phyloP scores from a whole-genome alignment of 768 basidiomycete genomes.

The Suillus variegatus region DNA sequence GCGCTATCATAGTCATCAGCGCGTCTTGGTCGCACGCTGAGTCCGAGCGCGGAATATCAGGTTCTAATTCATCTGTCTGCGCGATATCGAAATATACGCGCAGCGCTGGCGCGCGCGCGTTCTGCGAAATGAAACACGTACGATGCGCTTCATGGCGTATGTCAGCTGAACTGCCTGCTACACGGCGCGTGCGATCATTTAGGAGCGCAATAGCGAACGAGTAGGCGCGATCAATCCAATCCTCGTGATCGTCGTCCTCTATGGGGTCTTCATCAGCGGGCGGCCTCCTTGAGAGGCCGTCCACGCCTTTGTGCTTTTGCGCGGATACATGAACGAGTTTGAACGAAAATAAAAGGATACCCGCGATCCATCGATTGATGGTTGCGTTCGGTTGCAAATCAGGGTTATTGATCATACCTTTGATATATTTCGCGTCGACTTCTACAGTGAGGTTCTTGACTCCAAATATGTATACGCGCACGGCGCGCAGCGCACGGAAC shows the following conservation, averaged over 20 bases:
- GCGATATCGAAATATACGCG: too few relatives aligned
- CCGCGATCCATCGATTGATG: constrained; percentile 29
- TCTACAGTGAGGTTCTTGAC: constrained; percentile 28
- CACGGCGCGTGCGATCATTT: too few relatives aligned
- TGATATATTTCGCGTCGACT: constrained; percentile 31
- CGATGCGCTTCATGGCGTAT: too few relatives aligned
- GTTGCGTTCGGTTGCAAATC: constrained; percentile 31
- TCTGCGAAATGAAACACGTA: too few relatives aligned
- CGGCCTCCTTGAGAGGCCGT: background rate
- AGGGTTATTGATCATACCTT: constrained; percentile 38
- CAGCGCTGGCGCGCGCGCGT: fast-evolving
- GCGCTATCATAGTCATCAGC: too few relatives aligned
- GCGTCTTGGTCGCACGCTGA: too few relatives aligned
- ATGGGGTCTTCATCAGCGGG: background rate
- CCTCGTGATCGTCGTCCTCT: background rate
- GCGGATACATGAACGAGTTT: constrained; percentile 30
- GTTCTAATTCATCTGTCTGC: too few relatives aligned
- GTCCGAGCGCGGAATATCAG: too few relatives aligned
- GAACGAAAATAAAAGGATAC: constrained; percentile 30
- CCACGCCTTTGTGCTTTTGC: background rate
- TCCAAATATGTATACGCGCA: constrained; percentile 27
- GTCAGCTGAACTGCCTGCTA: too few relatives aligned
- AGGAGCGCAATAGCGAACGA: fast-evolving
- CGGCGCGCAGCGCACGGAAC: constrained; percentile 20
- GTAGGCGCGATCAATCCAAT: background rate